A percentile compares a stretch with the other conserved stretches of the same genome.
phyloP scores from a whole-genome alignment of 2,329 filamentous ascomycete species.

The Zymoseptoria brevis region DNA sequence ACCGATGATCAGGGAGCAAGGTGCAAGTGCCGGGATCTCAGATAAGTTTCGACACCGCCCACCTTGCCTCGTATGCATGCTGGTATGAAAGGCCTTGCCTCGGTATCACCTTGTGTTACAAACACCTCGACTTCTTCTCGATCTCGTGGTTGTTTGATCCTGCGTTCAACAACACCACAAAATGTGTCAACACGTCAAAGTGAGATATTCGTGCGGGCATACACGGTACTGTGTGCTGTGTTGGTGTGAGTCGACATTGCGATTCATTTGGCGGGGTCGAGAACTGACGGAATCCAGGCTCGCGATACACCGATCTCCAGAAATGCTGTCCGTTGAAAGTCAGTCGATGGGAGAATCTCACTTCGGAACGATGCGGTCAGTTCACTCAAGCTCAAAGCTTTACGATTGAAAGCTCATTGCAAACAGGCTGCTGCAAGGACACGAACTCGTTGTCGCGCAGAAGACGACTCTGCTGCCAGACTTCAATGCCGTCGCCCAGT shows the following conservation, averaged over 20 bases:
- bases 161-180: neutral
- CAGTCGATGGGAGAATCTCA: constrained; percentile 10
- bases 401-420: neutral
- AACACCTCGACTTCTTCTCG: neutral
- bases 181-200: constrained; percentile 16
- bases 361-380: constrained; percentile 12
- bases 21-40: neutral
- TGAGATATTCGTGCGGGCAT: constrained; percentile 13
- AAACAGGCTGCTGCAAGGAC: constrained; percentile 11
- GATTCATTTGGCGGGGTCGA: neutral
- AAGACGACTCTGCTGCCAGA: constrained; percentile 1
- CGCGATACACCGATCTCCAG: constrained; percentile 12
- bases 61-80: neutral
- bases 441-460: constrained; percentile 12
- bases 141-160: neutral
- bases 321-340: constrained; percentile 14
- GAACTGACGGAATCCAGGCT: constrained; percentile 7
- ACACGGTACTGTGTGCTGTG: constrained; percentile 13
- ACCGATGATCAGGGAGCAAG: neutral
- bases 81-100: neutral
- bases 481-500: neutral
- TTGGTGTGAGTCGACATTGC: constrained; percentile 10
- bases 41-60: neutral
- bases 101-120: neutral
- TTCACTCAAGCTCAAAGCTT: neutral